A percentile compares a stretch with the other conserved stretches of the same genome.
Evolutionary conservation across 2,329 filamentous ascomycete species (phyloP).

Genomic region (Phaeosphaeriaceae sp.): DNA sequence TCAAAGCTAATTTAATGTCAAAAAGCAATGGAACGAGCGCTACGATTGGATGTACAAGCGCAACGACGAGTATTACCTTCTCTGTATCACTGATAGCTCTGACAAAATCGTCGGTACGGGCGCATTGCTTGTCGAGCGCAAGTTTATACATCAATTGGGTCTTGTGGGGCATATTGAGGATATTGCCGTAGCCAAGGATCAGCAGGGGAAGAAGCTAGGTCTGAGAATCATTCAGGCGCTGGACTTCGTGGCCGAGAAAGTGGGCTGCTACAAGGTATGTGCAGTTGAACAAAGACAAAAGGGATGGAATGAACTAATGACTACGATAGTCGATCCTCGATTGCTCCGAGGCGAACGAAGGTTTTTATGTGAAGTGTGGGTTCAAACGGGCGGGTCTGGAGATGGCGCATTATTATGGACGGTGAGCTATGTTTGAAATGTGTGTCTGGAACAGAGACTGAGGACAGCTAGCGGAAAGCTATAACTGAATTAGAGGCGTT

Average conservation of each 20-base stretch:
- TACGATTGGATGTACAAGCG: conserved; percentile 81
- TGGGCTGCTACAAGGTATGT: conserved; percentile 87
- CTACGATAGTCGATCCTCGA: conserved; percentile 81
- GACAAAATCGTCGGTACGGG: conserved; percentile 85
- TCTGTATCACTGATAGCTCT: conserved; percentile 80
- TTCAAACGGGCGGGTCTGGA: conserved; percentile 90
- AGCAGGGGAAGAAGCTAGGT: conserved; percentile 97
- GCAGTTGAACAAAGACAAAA: background rate
- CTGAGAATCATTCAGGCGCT: conserved; percentile 91
- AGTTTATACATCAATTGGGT: conserved; percentile 85
- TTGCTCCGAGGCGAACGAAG: conserved; percentile 94
- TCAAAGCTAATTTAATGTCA: background rate
- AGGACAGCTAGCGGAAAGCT: background rate
- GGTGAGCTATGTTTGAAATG: conserved; percentile 10
- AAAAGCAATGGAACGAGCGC: conserved; percentile 69
- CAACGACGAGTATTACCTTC: conserved; percentile 81
- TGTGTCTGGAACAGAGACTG: no score
- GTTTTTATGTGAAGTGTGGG: conserved; percentile 97
- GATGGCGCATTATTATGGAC: conserved; percentile 90
- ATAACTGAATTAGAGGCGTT: conserved; percentile 11
- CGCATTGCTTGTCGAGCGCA: conserved; percentile 88
- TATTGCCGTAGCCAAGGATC: conserved; percentile 91
- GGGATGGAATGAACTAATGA: background rate
- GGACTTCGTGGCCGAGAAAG: conserved; percentile 83
- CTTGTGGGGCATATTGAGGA: conserved; percentile 96